phyloP scores from a whole-genome alignment of 1,284 basidiomycete genomes.

The Melampsora larici-populina region DNA sequence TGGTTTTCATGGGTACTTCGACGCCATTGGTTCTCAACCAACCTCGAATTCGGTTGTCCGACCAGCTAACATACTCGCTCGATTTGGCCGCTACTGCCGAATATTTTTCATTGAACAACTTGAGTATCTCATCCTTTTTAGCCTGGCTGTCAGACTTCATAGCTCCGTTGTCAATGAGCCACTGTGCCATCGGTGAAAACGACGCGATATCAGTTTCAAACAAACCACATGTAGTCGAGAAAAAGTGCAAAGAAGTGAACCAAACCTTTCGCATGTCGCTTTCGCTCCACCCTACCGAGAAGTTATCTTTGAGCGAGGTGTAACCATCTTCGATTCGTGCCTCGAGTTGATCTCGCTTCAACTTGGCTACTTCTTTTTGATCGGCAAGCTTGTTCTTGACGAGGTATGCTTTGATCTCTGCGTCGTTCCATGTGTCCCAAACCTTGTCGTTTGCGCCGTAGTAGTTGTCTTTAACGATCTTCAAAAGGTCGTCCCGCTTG shows the following conservation, averaged over 20 bases:
- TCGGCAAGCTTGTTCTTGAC: slow-evolving; percentile 48
- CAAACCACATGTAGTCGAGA: slow-evolving; percentile 62
- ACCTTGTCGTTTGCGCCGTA: slow-evolving; percentile 49
- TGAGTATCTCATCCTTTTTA: slow-evolving; percentile 48
- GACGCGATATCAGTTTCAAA: slow-evolving; percentile 45
- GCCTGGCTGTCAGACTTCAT: slow-evolving; percentile 66
- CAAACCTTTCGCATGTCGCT: slow-evolving; percentile 48
- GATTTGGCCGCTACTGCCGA: slow-evolving; percentile 45
- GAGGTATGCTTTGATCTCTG: slow-evolving; percentile 58
- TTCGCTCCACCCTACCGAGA: slow-evolving; percentile 74
- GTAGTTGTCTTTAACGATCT: slow-evolving; percentile 41
- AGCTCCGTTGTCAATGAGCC: slow-evolving; percentile 72
- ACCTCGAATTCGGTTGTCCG: slow-evolving; percentile 50
- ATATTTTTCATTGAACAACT: slow-evolving; percentile 50
- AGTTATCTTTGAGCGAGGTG: slow-evolving; percentile 63
- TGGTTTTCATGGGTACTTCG: slow-evolving; percentile 44
- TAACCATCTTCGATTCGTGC: slow-evolving; percentile 76
- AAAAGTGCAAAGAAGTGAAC: background rate
- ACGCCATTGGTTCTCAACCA: slow-evolving; percentile 50
- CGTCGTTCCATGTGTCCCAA: slow-evolving; percentile 60
- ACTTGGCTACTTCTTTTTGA: slow-evolving; percentile 44
- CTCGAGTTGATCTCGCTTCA: slow-evolving; percentile 68
- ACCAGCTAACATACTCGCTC: slow-evolving; percentile 50
- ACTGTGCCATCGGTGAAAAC: slow-evolving; percentile 54
- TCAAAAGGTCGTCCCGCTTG: slow-evolving; percentile 43